phyloP scores from a whole-genome alignment of 768 basidiomycete species.

The Russula olivacea region DNA sequence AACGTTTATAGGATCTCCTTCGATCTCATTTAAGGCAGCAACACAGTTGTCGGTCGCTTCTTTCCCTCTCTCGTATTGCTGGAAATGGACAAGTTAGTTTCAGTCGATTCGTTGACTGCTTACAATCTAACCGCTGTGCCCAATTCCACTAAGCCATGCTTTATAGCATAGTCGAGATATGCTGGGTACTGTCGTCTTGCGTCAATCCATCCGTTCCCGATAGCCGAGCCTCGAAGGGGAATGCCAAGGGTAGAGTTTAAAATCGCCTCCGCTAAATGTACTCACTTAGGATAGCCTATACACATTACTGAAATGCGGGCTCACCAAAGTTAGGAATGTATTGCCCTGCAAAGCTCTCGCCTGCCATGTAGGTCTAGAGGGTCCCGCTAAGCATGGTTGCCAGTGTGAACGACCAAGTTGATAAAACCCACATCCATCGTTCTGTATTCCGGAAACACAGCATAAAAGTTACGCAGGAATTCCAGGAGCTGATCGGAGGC shows the following conservation, averaged over 20 bases:
- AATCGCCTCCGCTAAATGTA: constrained; percentile 62
- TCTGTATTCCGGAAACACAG: constrained; percentile 83
- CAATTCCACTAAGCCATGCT: constrained; percentile 69
- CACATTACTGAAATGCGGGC: background rate
- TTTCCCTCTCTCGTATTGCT: constrained; percentile 62
- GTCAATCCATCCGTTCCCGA: constrained; percentile 99
- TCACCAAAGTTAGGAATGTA: constrained; percentile 94
- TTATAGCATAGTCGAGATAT: constrained; percentile 80
- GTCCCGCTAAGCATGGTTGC: background rate
- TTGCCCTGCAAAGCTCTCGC: constrained; percentile 96
- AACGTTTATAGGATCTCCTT: constrained; percentile 53
- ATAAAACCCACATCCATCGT: constrained; percentile 64
- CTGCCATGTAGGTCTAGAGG: constrained; percentile 86
- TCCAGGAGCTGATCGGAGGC: constrained; percentile 71
- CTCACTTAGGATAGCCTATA: background rate
- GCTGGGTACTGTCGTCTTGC: constrained; percentile 81
- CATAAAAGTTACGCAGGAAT: constrained; percentile 85
- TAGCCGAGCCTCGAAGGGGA: constrained; percentile 73
- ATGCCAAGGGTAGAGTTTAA: constrained; percentile 53
- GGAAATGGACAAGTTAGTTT: constrained; percentile 2
- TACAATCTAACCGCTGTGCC: constrained; percentile 53
- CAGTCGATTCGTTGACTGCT: background rate
- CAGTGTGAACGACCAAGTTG: background rate
- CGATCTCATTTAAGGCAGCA: constrained; percentile 36
- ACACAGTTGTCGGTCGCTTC: constrained; percentile 56